Percentiles rank a stretch among this genome's conserved stretches.
Conservation (phyloP, 306 rosid species). For the Pyrus betulifolia region DNA sequence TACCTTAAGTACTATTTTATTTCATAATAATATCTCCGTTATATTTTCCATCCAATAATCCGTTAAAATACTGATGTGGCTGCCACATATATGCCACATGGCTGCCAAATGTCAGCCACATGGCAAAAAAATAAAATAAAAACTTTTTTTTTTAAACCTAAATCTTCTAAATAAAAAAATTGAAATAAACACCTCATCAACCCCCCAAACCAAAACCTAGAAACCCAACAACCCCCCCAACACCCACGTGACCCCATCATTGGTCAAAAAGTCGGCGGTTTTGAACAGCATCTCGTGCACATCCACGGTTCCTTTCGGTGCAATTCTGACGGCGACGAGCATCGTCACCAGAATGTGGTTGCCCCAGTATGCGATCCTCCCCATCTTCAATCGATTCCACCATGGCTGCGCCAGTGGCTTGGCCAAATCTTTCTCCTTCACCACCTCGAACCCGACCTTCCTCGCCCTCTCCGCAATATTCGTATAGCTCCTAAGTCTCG, state of each 20-base stretch:
- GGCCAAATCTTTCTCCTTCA: constrained; percentile 84
- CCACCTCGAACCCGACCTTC: constrained; percentile 77
- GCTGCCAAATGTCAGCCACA: too few species aligned
- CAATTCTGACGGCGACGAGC: constrained; percentile 69
- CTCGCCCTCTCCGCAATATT: constrained; percentile 66
- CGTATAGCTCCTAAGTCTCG: constrained; percentile 51
- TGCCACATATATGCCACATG: too few species aligned
- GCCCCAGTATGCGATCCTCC: constrained; percentile 90
- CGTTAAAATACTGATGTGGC: too few species aligned
- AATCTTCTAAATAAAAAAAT: too few species aligned
- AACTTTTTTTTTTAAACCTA: too few species aligned
- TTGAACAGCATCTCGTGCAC: constrained; percentile 93
- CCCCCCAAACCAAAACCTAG: too few species aligned
- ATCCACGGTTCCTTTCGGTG: constrained; percentile 89
- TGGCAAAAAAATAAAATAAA: too few species aligned
- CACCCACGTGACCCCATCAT: constrained; percentile 1
- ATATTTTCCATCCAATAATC: too few species aligned
- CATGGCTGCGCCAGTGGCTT: constrained; percentile 69
- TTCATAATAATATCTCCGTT: too few species aligned
- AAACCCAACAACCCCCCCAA: too few species aligned
- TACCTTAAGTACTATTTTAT: too few species aligned
- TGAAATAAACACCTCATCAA: too few species aligned
- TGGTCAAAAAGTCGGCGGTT: constrained; percentile 78
- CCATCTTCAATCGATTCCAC: constrained; percentile 97
- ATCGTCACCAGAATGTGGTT: constrained; percentile 67